These are phyloP conservation scores for Phytophthora tentaculata DNA, from an alignment of 352 stramenopile genomes.

Conservation along the genomic window DNA sequence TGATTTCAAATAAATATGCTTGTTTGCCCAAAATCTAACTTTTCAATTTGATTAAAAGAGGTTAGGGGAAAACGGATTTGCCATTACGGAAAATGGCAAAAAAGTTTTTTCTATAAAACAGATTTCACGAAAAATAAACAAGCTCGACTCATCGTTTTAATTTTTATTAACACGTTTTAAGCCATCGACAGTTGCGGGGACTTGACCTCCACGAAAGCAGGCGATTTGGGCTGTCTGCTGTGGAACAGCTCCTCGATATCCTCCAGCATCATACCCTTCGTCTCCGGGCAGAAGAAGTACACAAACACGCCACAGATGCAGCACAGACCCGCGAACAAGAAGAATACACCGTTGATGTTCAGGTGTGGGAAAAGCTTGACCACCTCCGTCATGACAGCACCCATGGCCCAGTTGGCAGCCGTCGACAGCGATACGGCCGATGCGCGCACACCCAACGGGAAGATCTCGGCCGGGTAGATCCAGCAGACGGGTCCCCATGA, in stretches of 20 bases:
- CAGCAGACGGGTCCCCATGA: constrained; percentile 46
- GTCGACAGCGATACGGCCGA: constrained; percentile 55
- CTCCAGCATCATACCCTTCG: constrained; percentile 57
- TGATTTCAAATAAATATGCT: too few species aligned
- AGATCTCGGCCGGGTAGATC: constrained; percentile 51
- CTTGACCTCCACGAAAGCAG: constrained; percentile 39
- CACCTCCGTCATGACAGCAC: constrained; percentile 58
- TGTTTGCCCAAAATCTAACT: too few species aligned
- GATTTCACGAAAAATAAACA: too few species aligned
- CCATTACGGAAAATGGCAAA: too few species aligned
- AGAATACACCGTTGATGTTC: constrained; percentile 55
- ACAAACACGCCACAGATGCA: constrained; percentile 48
- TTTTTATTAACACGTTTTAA: too few species aligned
- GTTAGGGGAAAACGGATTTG: too few species aligned
- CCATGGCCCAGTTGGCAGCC: constrained; percentile 57
- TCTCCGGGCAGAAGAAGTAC: constrained; percentile 57
- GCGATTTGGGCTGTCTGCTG: constrained; percentile 19
- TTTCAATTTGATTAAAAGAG: too few species aligned
- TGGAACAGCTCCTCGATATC: constrained; percentile 65
- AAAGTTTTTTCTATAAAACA: too few species aligned
- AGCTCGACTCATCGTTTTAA: too few species aligned
- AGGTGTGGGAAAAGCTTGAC: constrained; percentile 57
- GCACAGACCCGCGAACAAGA: constrained; percentile 54
- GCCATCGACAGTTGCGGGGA: constrained; percentile 8
- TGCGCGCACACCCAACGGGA: constrained; percentile 45